phyloP scores from a whole-genome alignment of 2,329 filamentous ascomycete genomes.

The Fusarium sp. region DNA sequence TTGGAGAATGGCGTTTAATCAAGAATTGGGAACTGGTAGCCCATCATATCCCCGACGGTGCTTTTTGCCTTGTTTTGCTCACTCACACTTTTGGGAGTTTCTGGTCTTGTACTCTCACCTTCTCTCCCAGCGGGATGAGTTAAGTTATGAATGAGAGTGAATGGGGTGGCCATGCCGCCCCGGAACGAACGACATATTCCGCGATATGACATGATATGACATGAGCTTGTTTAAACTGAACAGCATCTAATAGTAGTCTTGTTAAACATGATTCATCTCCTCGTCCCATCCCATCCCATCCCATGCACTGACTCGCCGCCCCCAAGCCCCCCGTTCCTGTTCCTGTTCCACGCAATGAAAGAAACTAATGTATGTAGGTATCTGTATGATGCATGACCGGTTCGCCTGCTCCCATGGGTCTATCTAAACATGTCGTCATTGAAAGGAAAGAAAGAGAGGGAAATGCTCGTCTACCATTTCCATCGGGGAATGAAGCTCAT shows the following conservation, averaged over 20 bases:
- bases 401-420: conserved; percentile 28
- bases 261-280: conserved; percentile 4
- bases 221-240: neutral
- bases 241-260: neutral
- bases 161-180: neutral
- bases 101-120: conserved; percentile 13
- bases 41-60: neutral
- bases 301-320: neutral
- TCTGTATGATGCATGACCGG: conserved; percentile 22
- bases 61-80: neutral
- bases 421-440: conserved; percentile 13
- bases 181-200: neutral
- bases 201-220: neutral
- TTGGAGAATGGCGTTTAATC: conserved; percentile 28
- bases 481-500: neutral
- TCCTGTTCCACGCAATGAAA: neutral
- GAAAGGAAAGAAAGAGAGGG: conserved; percentile 4
- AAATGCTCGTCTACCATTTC: neutral
- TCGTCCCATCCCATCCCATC: neutral
- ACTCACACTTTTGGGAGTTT: neutral
- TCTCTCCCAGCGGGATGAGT: neutral
- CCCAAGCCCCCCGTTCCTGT: neutral
- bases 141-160: neutral
- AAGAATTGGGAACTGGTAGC: conserved; percentile 12
- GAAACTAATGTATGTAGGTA: conserved; percentile 20